Conservation (phyloP, 176 grass and related monocot genomes). For the Musa troglodytarum region DNA sequence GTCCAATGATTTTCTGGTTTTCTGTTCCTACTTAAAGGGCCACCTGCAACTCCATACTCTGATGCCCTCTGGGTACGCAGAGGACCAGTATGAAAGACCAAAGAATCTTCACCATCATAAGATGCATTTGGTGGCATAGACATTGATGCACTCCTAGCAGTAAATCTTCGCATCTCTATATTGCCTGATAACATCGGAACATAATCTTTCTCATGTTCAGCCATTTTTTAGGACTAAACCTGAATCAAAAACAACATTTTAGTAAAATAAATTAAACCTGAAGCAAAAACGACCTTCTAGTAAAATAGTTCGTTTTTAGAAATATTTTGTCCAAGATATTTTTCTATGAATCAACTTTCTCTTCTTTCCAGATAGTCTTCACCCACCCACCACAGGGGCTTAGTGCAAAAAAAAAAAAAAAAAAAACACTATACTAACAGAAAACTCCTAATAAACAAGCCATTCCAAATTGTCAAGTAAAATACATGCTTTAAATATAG, state of each 20-base stretch:
- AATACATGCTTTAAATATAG: too few species aligned
- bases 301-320: too few species aligned
- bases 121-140: slow-evolving; percentile 54
- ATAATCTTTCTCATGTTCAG: slow-evolving; percentile 58
- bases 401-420: too few species aligned
- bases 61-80: slow-evolving; percentile 32
- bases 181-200: slow-evolving; percentile 58
- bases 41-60: slow-evolving; percentile 27
- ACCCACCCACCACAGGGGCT: too few species aligned
- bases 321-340: too few species aligned
- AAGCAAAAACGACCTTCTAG: background rate
- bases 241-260: background rate
- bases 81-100: slow-evolving; percentile 59
- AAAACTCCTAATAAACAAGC: too few species aligned
- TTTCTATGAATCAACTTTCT: too few species aligned
- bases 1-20: slow-evolving; percentile 31
- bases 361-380: too few species aligned
- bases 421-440: too few species aligned
- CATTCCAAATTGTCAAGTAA: too few species aligned
- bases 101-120: slow-evolving; percentile 40
- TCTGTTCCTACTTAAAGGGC: slow-evolving; percentile 33
- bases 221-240: slow-evolving; percentile 30
- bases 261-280: background rate
- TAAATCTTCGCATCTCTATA: slow-evolving; percentile 54
- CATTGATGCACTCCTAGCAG: slow-evolving; percentile 75